Conservation (phyloP, 305 asterid genomes). For the Fraxinus nigra region DNA sequence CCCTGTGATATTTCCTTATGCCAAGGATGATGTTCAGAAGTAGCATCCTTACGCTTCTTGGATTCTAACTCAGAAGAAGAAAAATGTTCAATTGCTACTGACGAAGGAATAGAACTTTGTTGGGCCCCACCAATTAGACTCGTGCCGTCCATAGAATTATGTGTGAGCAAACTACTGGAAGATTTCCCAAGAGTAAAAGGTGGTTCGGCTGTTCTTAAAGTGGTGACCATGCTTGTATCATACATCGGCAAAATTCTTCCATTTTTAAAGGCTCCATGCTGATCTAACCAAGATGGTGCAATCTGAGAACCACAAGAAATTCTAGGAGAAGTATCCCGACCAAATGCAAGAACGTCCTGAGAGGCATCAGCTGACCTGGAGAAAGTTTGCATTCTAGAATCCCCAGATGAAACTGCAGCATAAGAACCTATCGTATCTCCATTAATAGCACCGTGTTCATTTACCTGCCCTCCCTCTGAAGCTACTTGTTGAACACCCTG, state of each 20-base stretch:
- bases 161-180: slow-evolving; percentile 35
- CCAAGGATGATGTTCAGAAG: slow-evolving; percentile 66
- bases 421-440: slow-evolving; percentile 37
- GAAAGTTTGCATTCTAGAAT: slow-evolving; percentile 39
- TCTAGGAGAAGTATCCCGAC: slow-evolving; percentile 38
- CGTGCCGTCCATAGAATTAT: slow-evolving; percentile 42
- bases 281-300: slow-evolving; percentile 73
- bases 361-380: slow-evolving; percentile 38
- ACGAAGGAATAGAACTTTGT: slow-evolving; percentile 34
- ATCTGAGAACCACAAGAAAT: slow-evolving; percentile 47
- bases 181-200: slow-evolving; percentile 42
- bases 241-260: slow-evolving; percentile 44
- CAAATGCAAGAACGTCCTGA: slow-evolving; percentile 36
- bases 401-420: slow-evolving; percentile 40
- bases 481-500: slow-evolving; percentile 36
- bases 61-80: slow-evolving; percentile 46
- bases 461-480: slow-evolving; percentile 30
- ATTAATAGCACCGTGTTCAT: slow-evolving; percentile 31
- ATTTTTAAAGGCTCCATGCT: slow-evolving; percentile 46
- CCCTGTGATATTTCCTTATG: slow-evolving; percentile 56
- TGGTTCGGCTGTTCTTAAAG: slow-evolving; percentile 38
- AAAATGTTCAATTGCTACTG: slow-evolving; percentile 35
- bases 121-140: slow-evolving; percentile 33
- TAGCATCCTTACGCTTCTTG: slow-evolving; percentile 63
- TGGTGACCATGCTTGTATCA: slow-evolving; percentile 34